These are phyloP conservation scores for Fusarium virguliforme DNA, from an alignment of 2,329 filamentous ascomycete genomes.

Conservation along the genomic window DNA sequence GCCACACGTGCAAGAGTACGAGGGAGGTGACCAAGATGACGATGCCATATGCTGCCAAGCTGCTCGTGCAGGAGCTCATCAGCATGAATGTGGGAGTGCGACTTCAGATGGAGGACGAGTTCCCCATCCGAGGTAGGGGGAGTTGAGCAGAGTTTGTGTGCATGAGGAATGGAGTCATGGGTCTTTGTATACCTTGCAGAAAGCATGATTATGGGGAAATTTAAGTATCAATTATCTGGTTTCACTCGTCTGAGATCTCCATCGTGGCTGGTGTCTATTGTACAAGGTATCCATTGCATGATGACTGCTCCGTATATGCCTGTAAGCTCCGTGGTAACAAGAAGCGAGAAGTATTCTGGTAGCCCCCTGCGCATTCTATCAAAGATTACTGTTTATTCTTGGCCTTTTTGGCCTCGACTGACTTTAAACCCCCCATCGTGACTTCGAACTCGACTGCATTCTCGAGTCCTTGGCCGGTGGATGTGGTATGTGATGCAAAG, in stretches of 20 bases:
- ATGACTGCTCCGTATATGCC: not conserved
- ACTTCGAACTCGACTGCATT: conserved; percentile 82
- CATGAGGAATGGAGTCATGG: conserved; percentile 42
- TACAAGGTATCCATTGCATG: conserved; percentile 8
- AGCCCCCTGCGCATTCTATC: too few relatives aligned
- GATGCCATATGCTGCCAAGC: conserved; percentile 97
- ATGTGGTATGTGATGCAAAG: conserved; percentile 83
- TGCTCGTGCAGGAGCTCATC: conserved; percentile 94
- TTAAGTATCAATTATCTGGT: conserved; percentile 30
- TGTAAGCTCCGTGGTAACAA: not conserved
- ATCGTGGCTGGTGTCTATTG: conserved; percentile 2
- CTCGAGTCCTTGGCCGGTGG: conserved; percentile 64
- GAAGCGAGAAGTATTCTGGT: not conserved
- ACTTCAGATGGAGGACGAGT: conserved; percentile 93
- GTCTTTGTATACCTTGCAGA: conserved; percentile 40
- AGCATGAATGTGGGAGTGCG: conserved; percentile 99
- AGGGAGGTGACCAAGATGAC: conserved; percentile 91
- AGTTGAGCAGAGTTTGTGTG: conserved; percentile 27
- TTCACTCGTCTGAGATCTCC: conserved; percentile 13
- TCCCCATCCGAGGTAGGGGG: conserved; percentile 71
- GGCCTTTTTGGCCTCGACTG: conserved; percentile 41
- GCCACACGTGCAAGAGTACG: conserved; percentile 90
- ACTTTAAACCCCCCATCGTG: conserved; percentile 73
- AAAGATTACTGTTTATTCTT: conserved; percentile 15
- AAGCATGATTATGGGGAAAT: conserved; percentile 34